Base-by-base conservation (phyloP, 1,139 yeast species). In the Kodamaea derodonti region DNA sequence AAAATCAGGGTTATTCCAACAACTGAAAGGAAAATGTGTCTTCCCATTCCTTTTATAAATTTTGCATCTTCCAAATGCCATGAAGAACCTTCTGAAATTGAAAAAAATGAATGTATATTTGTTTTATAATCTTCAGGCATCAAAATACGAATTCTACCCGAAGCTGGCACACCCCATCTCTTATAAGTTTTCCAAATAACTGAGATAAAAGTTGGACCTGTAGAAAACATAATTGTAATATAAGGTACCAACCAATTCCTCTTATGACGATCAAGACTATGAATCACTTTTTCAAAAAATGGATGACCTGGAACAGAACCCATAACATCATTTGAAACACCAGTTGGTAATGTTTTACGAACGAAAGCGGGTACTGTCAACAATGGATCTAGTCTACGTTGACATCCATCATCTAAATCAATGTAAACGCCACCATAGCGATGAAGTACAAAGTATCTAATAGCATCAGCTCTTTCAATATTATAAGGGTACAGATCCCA, bases 241-340 rank as follows among this genome's bases (percentile, higher is more conserved):
- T 88, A 88, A 12, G 97, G 95, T 17, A 86, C 78, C 30, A 80
- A 58, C 86, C 92, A 85, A 56, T 83, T 81, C 40, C 72, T 68
- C 49, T 83, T 72, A 58, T 84, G 87, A 34, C 60, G 68, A 44
- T 78, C 60, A 42, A 88, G 68, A 36, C 73, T 75, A 43, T 80
- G 80, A 45, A 87, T 72, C 13, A 74, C 84, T 54, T 82, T 82
- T 34, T 70, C 56, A 65, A 86, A 87, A 62, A 87, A 86, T 2
- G 96, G 95, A 60, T 88, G 97, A 35, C 72, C 67, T 22, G 95
- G 95, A 11, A 84, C 79, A 3, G 94, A 65, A 10, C 95, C 96
- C 95, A 88, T 84, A 15, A 88, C 88, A 57, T 88, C 96, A 58
- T 88, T 88, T 12, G 95, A 85, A 34, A 88, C 80, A 36, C 97